These are phyloP conservation scores for Globisporangium rhizosaccharum DNA, from an alignment of 352 stramenopile genomes.

Conservation along the genomic window DNA sequence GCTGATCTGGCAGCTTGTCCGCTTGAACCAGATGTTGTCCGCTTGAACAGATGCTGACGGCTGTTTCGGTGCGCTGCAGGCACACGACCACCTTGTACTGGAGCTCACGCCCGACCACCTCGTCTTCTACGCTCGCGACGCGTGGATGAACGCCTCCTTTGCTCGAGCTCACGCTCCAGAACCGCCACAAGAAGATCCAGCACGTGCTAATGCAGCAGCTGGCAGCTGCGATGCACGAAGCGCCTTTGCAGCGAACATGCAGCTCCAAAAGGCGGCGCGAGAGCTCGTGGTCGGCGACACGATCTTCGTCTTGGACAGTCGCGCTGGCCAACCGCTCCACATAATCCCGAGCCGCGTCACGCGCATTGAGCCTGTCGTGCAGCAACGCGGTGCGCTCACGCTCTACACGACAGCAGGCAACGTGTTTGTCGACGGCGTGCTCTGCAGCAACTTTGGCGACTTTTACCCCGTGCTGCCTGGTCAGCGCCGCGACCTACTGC, in stretches of 20 bases:
- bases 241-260: not conserved
- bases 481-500: slow-evolving; percentile 27
- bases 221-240: slow-evolving; percentile 11
- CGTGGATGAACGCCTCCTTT: too few species aligned
- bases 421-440: slow-evolving; percentile 54
- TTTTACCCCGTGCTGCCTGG: slow-evolving; percentile 40
- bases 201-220: not conserved
- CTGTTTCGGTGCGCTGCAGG: not conserved
- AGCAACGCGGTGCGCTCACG: slow-evolving; percentile 31
- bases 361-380: slow-evolving; percentile 17
- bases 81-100: slow-evolving; percentile 12
- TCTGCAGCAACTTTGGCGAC: slow-evolving; percentile 80
- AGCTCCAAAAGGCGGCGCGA: slow-evolving; percentile 38
- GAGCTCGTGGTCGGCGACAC: slow-evolving; percentile 41
- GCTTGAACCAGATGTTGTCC: not conserved
- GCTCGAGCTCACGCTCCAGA: not conserved
- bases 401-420: slow-evolving; percentile 68
- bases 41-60: not conserved
- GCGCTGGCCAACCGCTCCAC: slow-evolving; percentile 8
- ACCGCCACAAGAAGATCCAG: not conserved
- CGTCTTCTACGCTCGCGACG: slow-evolving; percentile 22
- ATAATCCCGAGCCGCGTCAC: slow-evolving; percentile 18
- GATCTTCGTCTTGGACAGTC: slow-evolving; percentile 25
- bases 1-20: not conserved
- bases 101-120: slow-evolving; percentile 49